A percentile compares a stretch with the other conserved stretches of the same genome.
Evolutionary conservation across 441 rosid genomes (phyloP).

Genomic region (Mallotus repandus): DNA sequence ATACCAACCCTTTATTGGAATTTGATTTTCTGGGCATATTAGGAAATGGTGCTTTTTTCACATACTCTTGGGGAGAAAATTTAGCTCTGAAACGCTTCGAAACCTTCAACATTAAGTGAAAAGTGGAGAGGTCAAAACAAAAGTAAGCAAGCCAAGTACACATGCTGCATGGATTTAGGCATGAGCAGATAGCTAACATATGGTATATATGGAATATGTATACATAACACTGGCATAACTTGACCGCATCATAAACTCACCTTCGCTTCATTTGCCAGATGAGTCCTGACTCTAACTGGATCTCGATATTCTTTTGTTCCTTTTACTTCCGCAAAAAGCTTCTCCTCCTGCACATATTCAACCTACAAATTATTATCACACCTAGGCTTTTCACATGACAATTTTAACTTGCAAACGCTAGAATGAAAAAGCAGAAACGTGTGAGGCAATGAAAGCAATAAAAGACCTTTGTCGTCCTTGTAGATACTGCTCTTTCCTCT

Average conservation of each 20-base stretch:
- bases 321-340: constrained; percentile 38
- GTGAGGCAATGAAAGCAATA: neutral
- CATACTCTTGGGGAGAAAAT: constrained; percentile 39
- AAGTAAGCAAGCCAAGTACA: neutral
- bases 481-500: constrained; percentile 44
- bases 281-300: constrained; percentile 33
- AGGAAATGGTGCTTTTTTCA: constrained; percentile 40
- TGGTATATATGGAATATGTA: neutral
- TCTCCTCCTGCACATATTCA: constrained; percentile 40
- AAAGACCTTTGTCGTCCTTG: constrained; percentile 43
- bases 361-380: constrained; percentile 18
- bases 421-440: neutral
- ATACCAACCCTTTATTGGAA: constrained; percentile 52
- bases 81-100: constrained; percentile 36
- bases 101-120: constrained; percentile 42
- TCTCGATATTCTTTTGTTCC: constrained; percentile 31
- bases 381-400: neutral
- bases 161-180: neutral
- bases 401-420: neutral
- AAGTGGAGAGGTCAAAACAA: constrained; percentile 15
- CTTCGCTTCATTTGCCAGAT: constrained; percentile 38
- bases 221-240: constrained; percentile 3
- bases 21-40: constrained; percentile 31
- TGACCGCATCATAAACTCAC: constrained; percentile 41
- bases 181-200: neutral